Conservation (phyloP, 1,139 yeast species). For the Yamadazyma triangularis region DNA sequence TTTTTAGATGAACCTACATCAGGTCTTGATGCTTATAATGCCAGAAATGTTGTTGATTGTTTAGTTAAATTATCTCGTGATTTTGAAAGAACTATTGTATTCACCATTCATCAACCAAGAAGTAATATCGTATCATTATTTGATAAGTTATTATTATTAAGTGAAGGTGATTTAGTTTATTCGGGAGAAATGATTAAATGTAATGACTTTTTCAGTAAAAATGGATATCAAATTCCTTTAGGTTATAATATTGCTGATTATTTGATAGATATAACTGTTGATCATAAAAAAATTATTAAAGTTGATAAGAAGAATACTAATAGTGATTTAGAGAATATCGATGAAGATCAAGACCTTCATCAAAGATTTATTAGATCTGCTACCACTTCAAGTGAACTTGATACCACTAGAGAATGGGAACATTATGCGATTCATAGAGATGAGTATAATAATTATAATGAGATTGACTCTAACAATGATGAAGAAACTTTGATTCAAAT, state of each 20-base stretch:
- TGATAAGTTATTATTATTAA: conserved; percentile 73
- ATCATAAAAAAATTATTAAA: conserved; percentile 35
- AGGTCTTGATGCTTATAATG: conserved; percentile 91
- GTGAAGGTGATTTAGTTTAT: conserved; percentile 82
- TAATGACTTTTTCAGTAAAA: conserved; percentile 65
- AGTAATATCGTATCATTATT: conserved; percentile 90
- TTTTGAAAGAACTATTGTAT: conserved; percentile 79
- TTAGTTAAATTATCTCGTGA: conserved; percentile 75
- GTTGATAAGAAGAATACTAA: conserved; percentile 14
- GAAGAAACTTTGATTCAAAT: conserved; percentile 28
- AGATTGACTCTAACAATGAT: conserved; percentile 17
- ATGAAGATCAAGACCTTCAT: conserved; percentile 33
- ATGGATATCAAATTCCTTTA: conserved; percentile 79
- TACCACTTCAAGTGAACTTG: conserved; percentile 36
- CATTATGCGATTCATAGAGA: conserved; percentile 85
- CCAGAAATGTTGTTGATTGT: conserved; percentile 84
- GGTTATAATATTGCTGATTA: conserved; percentile 95
- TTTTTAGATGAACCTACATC: conserved; percentile 92
- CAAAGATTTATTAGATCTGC: conserved; percentile 26
- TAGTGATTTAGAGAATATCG: conserved; percentile 17
- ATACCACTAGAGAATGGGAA: conserved; percentile 81
- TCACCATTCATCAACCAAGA: conserved; percentile 97
- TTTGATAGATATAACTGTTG: conserved; percentile 83
- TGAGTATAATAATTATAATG: conserved; percentile 38
- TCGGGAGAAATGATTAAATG: conserved; percentile 78